Evolutionary conservation across 2,329 filamentous ascomycete species (phyloP).

Genomic region (Chaetothyriales sp.): DNA sequence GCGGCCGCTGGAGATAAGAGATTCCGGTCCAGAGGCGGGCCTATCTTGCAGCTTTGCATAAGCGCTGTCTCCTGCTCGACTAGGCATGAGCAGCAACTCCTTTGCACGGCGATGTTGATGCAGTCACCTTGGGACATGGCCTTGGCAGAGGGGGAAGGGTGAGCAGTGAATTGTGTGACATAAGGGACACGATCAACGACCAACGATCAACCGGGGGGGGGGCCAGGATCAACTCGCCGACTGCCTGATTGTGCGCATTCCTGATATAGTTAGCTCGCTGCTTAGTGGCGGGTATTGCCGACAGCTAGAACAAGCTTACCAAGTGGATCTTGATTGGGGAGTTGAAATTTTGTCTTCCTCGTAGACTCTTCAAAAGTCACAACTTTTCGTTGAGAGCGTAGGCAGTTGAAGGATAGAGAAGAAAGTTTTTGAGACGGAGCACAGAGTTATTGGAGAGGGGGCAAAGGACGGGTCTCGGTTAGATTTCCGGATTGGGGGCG

Average conservation of each 20-base stretch:
- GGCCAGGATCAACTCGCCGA: neutral
- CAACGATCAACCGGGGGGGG: too few species aligned
- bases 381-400: neutral
- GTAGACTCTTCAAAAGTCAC: neutral
- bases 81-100: conserved; percentile 8
- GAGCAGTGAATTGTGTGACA: neutral
- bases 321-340: neutral
- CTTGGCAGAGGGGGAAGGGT: neutral
- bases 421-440: neutral
- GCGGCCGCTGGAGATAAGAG: neutral
- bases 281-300: neutral
- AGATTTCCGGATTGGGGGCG: neutral
- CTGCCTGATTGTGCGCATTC: neutral
- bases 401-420: neutral
- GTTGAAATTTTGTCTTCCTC: neutral
- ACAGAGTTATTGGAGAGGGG: neutral
- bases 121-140: conserved; percentile 1
- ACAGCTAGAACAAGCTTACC: neutral
- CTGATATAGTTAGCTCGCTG: neutral
- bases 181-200: neutral
- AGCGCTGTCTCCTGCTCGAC: conserved; percentile 4
- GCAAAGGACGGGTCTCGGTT: neutral
- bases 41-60: neutral
- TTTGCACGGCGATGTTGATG: conserved; percentile 7
- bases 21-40: neutral